phyloP scores from a whole-genome alignment of 768 basidiomycete genomes.

The Kondoa subrosea region DNA sequence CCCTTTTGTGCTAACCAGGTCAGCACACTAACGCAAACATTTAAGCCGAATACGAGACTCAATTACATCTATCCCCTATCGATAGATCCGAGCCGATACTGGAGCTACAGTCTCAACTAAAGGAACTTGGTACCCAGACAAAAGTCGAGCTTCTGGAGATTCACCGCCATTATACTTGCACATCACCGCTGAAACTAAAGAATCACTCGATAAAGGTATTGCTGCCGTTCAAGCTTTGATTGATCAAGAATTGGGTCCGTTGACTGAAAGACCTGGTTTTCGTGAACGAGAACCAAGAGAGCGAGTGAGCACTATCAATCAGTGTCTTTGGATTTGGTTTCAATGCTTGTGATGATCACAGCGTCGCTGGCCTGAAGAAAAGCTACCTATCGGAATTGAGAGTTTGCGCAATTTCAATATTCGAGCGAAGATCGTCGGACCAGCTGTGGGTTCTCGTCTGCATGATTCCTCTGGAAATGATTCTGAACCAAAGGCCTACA shows the following conservation, averaged over 20 bases:
- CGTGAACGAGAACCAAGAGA: constrained; percentile 34
- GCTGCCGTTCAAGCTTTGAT: constrained; percentile 34
- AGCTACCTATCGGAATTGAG: constrained; percentile 72
- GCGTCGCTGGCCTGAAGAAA: constrained; percentile 98
- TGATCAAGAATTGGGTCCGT: constrained; percentile 34
- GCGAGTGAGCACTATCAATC: constrained; percentile 17
- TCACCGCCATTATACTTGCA: constrained; percentile 90
- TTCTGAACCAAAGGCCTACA: constrained; percentile 28
- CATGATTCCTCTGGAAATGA: not conserved
- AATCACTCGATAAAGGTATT: constrained; percentile 33
- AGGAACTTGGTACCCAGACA: constrained; percentile 91
- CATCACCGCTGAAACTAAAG: constrained; percentile 48
- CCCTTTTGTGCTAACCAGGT: not conserved
- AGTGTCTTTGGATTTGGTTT: too few relatives aligned
- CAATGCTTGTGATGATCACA: constrained; percentile 28
- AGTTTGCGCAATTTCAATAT: constrained; percentile 93
- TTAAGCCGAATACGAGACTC: not conserved
- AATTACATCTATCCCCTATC: constrained; percentile 1
- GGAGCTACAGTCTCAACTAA: constrained; percentile 84
- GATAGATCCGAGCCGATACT: constrained; percentile 74
- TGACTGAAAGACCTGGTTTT: constrained; percentile 40
- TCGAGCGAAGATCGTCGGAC: constrained; percentile 91
- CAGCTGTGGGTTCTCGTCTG: constrained; percentile 44
- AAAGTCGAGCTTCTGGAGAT: constrained; percentile 71
- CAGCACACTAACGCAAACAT: not conserved